Evolutionary conservation across 495 filamentous ascomycete species (phyloP), one percentile per base, ranked within the genome.

Genomic region (Aspergillus mulundensis): DNA sequence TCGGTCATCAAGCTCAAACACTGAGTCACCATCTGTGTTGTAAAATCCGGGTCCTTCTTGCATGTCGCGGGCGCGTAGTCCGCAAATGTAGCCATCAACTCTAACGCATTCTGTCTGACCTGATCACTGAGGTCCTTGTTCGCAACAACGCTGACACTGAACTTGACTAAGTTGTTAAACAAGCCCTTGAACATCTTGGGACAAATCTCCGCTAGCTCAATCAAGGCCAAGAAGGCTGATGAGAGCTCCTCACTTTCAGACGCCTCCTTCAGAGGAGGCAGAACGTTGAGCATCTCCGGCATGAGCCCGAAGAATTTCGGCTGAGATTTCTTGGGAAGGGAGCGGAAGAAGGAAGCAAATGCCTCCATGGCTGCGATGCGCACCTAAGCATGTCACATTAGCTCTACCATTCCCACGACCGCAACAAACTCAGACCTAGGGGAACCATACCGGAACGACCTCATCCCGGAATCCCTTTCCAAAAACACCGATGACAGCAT

Each of bases 1-100:
- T 99, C 95, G n/a, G 95, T 99, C 95, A 99, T 97, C 63, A 99
- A 72, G 60, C 94, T 97, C 59, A 99, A 76, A 67, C 95, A 99
- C 71, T 99, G 95, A 0, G 91, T 97, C 61, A 99, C 92, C 95
- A 99, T 99, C 58, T 96, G 90, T 49, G 79, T 82, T 7, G 92
- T 93, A 70, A 95, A 99, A 15, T 83, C 86, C 5, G 87, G 69
- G 65, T 99, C 91, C 63, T 97, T 97, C 69, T 84, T 87, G 77
- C 94, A 97, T 87, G 97, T 95, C 24, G 85, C 83, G 11, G 95
- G 89, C 1, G 87, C 87, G 60, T 94, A 92, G 62, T 99, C 95
- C 57, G 95, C 94, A 72, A 99, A 99, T 1, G 95, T 99, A 24
- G 91, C 93, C 87, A 99, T 95, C 42, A 99, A 79, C 65, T 99